Evolutionary conservation across 2,329 filamentous ascomycete genomes (phyloP).

Genomic region (Colletotrichum truncatum): DNA sequence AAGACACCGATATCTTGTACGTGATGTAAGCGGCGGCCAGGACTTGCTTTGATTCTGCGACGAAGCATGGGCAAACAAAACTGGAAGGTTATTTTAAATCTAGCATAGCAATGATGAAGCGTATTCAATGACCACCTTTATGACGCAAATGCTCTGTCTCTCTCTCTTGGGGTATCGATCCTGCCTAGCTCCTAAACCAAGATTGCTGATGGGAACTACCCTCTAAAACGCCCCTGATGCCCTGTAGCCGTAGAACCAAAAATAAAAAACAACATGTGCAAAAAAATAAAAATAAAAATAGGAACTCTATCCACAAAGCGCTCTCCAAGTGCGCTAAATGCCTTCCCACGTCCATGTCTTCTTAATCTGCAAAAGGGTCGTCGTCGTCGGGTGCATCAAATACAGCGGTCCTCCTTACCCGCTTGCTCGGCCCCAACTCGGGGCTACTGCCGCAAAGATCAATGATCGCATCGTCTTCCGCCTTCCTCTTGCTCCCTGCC

Average conservation of each 20-base stretch:
- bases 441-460: slow-evolving; percentile 15
- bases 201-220: not conserved
- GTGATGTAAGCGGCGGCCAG: slow-evolving; percentile 10
- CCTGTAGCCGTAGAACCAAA: not conserved
- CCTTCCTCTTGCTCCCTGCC: slow-evolving; percentile 11
- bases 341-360: no score
- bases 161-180: slow-evolving; percentile 8
- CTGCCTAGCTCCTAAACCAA: not conserved
- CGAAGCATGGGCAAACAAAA: not conserved
- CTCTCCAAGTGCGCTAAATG: no score
- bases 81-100: not conserved
- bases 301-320: no score
- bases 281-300: no score
- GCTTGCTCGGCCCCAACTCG: not conserved
- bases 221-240: not conserved
- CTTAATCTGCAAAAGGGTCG: slow-evolving; percentile 25
- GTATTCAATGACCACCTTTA: not conserved
- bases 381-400: slow-evolving; percentile 18
- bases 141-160: not conserved
- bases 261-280: not conserved
- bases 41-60: not conserved
- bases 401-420: not conserved
- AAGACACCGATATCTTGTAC: slow-evolving; percentile 28
- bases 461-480: slow-evolving; percentile 11
- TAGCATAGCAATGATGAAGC: slow-evolving; percentile 5